phyloP scores from a whole-genome alignment of 371 early-diverging fungal genomes.

The Chytridium lagenaria region DNA sequence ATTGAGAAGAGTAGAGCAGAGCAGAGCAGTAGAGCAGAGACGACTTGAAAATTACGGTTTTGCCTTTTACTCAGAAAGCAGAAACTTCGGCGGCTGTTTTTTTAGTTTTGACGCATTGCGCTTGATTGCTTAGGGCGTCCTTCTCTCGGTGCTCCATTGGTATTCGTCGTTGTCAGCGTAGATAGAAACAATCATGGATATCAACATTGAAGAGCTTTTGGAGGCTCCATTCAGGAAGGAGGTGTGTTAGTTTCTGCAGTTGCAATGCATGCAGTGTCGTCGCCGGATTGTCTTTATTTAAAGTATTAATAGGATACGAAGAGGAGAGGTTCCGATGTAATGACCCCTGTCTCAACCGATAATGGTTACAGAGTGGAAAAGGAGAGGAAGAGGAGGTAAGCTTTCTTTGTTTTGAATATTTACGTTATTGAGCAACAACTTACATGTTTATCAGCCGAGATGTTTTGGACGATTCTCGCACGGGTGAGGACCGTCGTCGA shows the following conservation, averaged over 20 bases:
- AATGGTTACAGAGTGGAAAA: neutral
- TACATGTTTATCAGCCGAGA: constrained; percentile 11
- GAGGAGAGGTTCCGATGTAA: neutral
- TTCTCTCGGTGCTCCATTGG: too few species aligned
- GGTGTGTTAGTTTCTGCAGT: constrained; percentile 14
- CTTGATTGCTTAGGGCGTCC: too few species aligned
- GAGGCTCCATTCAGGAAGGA: constrained; percentile 85
- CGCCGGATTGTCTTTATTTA: neutral
- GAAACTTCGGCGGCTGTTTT: too few species aligned
- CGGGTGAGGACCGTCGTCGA: constrained; percentile 13
- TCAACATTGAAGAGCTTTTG: constrained; percentile 83
- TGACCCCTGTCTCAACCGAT: neutral
- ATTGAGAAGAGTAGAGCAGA: too few species aligned
- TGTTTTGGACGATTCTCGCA: neutral
- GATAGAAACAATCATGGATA: constrained; percentile 50
- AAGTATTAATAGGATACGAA: neutral
- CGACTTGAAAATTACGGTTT: too few species aligned
- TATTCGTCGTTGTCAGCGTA: too few species aligned
- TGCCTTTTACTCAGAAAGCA: too few species aligned
- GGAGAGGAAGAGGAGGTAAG: constrained; percentile 5
- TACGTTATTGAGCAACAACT: neutral
- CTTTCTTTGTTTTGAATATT: neutral
- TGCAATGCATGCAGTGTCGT: neutral
- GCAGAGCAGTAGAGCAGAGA: too few species aligned
- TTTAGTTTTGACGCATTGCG: too few species aligned